Evolutionary conservation across 2,329 filamentous ascomycete genomes (phyloP), one percentile per base, ranked within the genome.

Genomic region (Exophiala aquamarina): DNA sequence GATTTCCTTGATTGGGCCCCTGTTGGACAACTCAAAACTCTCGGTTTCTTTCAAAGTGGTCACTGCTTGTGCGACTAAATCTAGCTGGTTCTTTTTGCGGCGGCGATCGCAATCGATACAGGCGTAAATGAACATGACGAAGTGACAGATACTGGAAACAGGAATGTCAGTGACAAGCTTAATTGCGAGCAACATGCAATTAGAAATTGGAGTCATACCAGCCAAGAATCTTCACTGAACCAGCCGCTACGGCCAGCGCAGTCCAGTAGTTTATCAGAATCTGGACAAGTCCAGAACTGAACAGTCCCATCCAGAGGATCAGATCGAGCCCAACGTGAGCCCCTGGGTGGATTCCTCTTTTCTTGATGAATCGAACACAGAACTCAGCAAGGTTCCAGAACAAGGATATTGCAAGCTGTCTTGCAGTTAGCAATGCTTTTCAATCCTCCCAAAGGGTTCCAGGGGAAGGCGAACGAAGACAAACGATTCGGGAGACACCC

Each of bases 181-280:
- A 6, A 5, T 7, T 34, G 32, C 6, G 23, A 6, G 11, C 23
- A 26, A 11, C 11, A 26, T 6, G 6, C 23, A 6, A 26, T 11
- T 6, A 6, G 23, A 26, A 11, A n/a, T n/a, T 6, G n/a, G 17
- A 14, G n/a, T 7, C 32, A 34, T 34, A 34, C 32, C 32, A 34
- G 32, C 13, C 5, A 7, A 34, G 6, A 18, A 37, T 18, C 18
- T 37, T 37, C 9, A 37, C 11, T 19, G 10, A 19, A 19, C 35
- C 35, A 20, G 35, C 35, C 7, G 35, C 35, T 19, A 37, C 35
- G 4, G 35, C 10, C 19, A 18, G 17, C 4, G 10, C 6, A 4
- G 18, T 17, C 35, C 35, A 37, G 20, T 37, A 21, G 19, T 37
- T 37, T 9, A 37, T 37, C 9, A 37, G 18, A 37, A 37, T 37